Evolutionary conservation across 116 monocot species (phyloP).

Genomic region (Zostera marina): DNA sequence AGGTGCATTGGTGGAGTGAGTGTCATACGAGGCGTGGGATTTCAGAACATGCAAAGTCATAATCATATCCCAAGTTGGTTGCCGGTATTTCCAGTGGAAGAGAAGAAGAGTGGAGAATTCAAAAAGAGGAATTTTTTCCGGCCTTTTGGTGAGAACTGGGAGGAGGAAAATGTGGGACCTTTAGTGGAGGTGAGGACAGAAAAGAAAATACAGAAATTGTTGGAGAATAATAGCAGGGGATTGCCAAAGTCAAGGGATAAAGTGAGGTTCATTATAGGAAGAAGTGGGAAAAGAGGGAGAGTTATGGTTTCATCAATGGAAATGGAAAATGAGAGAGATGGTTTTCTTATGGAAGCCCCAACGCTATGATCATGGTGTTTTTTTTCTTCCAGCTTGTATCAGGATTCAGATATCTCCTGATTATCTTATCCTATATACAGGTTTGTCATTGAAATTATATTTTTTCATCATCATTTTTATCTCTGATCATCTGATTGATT

Average conservation of each 20-base stretch:
- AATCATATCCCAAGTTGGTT: constrained; percentile 68
- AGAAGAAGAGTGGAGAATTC: background rate
- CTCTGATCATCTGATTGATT: no score
- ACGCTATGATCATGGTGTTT: no score
- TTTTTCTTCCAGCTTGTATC: no score
- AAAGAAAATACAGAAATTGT: no score
- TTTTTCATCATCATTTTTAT: no score
- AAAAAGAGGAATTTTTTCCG: background rate
- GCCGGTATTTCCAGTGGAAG: constrained; percentile 45
- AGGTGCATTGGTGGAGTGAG: background rate
- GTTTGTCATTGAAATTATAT: no score
- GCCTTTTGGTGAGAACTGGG: background rate
- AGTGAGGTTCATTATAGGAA: background rate
- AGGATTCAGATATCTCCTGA: no score
- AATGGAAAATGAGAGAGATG: no score
- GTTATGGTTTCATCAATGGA: no score
- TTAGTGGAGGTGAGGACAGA: background rate
- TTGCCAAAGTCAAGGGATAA: background rate
- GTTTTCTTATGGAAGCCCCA: no score
- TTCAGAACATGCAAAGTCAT: no score
- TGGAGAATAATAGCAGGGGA: background rate
- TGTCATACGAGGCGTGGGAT: constrained; percentile 4
- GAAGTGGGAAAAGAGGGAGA: background rate
- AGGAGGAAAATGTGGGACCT: background rate
- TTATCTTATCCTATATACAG: no score